Evolutionary conservation across 2,329 filamentous ascomycete genomes (phyloP), one percentile per base, ranked within the genome.

Genomic region (Calonectria fujianensis): DNA sequence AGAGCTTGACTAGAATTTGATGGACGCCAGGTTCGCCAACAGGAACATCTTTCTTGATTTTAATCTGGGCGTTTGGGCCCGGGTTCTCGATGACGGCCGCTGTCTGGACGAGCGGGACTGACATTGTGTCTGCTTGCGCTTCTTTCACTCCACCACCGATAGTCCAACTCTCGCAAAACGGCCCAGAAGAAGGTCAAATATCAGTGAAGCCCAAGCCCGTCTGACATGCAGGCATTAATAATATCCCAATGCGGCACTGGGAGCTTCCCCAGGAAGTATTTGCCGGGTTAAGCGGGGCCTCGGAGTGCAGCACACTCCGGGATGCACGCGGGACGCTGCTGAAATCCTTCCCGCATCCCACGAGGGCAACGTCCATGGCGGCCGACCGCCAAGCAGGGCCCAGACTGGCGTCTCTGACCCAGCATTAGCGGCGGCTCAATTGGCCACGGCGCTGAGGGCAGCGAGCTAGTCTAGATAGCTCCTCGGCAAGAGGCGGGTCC

Each of bases 1-100:
- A 41, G 1, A 81, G 31, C n/a, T 78, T 78, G 5, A 81, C 65
- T 0, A 81, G 39, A 5, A 81, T 61, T 27, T 80, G 74, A 1
- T 77, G 13, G 0, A 14, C 2, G 0, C 27, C 45, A 0, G 79
- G 79, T 0, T 13, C 31, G 0, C 2, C 24, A 2, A 80, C 74
- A 0, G 75, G 70, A 0, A 79, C 18, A 37, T 76, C 70, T 0
- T 77, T 63, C 24, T 11, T 68, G 11, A 79, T 63, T 0, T 29
- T 0, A 0, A 80, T 69, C 2, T 32, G 18, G 0, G 77, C 78
- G 0, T 70, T 10, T 0, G 73, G 37, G 1, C 79, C 79, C 3
- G 79, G 79, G 1, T 74, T 72, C 0, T 76, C 35, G 0, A 81
- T 76, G 1, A 81, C 29, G 0, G 76, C 79, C 2, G 77, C 79